Conservation (phyloP, 371 early-diverging fungal genomes). For the Mucor sp. region DNA sequence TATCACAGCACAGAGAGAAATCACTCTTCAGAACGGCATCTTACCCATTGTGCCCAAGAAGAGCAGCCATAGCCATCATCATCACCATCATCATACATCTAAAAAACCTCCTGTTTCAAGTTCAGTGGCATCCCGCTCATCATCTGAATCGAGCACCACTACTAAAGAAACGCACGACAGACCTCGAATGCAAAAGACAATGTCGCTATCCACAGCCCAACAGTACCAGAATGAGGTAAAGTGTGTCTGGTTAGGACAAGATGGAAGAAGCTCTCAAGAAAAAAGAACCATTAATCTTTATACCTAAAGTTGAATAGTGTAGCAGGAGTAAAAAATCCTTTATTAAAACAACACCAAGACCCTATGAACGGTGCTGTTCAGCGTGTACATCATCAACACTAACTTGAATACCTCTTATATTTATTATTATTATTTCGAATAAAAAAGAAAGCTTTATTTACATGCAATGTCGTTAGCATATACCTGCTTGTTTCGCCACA, state of each 20-base stretch:
- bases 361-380: slow-evolving; percentile 21
- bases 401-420: background rate
- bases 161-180: slow-evolving; percentile 3
- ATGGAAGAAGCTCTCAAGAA: background rate
- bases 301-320: background rate
- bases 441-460: background rate
- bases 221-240: slow-evolving; percentile 11
- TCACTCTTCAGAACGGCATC: slow-evolving; percentile 13
- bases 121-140: slow-evolving; percentile 12
- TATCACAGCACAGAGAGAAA: slow-evolving; percentile 23
- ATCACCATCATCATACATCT: background rate
- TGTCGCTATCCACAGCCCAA: slow-evolving; percentile 15
- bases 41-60: slow-evolving; percentile 5
- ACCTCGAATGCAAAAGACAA: slow-evolving; percentile 17
- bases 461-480: background rate
- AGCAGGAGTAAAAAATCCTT: background rate
- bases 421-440: background rate
- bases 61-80: background rate
- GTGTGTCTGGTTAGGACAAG: background rate
- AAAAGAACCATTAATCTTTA: background rate
- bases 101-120: slow-evolving; percentile 3
- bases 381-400: slow-evolving; percentile 11
- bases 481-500: background rate
- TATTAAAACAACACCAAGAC: background rate
- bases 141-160: slow-evolving; percentile 4